Evolutionary conservation across 2,329 filamentous ascomycete species (phyloP).

Genomic region (Alternaria infectoria): DNA sequence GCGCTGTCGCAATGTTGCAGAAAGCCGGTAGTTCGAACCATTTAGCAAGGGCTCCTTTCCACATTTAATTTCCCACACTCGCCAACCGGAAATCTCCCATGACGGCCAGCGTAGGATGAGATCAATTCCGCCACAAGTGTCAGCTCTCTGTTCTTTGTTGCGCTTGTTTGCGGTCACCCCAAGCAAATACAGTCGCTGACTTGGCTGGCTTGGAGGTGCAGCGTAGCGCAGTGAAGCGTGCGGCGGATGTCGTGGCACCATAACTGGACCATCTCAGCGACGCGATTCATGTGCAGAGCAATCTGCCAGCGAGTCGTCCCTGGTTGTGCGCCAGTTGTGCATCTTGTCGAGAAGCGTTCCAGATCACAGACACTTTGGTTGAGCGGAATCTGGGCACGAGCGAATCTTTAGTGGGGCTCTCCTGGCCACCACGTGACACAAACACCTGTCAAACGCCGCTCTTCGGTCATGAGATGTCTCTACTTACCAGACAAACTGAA

Average conservation of each 20-base stretch:
- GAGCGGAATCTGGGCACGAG: not conserved
- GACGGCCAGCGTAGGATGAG: slow-evolving; percentile 26
- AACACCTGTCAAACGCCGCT: not conserved
- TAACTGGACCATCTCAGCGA: not conserved
- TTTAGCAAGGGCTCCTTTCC: slow-evolving; percentile 22
- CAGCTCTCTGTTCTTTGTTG: slow-evolving; percentile 18
- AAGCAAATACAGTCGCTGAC: slow-evolving; percentile 10
- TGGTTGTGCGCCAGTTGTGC: not conserved
- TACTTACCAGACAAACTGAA: not conserved
- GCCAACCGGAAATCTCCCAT: slow-evolving; percentile 27
- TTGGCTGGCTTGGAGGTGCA: slow-evolving; percentile 18
- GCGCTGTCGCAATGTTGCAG: slow-evolving; percentile 20
- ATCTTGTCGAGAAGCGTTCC: not conserved
- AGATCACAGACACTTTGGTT: not conserved
- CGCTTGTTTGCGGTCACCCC: not conserved
- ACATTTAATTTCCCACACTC: slow-evolving; percentile 37
- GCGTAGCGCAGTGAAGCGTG: slow-evolving; percentile 11
- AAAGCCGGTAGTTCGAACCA: slow-evolving; percentile 23
- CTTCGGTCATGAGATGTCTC: not conserved
- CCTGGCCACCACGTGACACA: not conserved
- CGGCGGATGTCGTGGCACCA: slow-evolving; percentile 16
- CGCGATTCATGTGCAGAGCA: slow-evolving; percentile 2
- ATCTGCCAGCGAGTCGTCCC: not conserved
- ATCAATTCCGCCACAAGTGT: slow-evolving; percentile 31
- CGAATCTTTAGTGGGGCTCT: not conserved